Conservation (phyloP, 495 filamentous ascomycete species). For the Trichoderma reesei region DNA sequence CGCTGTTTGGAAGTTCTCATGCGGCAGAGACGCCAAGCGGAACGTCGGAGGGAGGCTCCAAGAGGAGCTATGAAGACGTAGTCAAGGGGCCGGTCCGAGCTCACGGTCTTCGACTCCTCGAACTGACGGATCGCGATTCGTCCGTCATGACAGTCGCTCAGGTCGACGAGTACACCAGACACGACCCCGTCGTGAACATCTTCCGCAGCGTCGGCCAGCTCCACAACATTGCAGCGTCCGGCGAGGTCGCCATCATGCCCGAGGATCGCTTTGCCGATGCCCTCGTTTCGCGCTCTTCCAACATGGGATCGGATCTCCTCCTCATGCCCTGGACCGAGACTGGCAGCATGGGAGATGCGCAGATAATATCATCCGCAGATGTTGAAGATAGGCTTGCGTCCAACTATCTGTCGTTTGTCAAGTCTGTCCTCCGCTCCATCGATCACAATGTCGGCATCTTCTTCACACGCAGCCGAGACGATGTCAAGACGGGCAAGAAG, state of each 20-base stretch:
- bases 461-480: slow-evolving; percentile 64
- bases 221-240: slow-evolving; percentile 74
- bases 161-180: slow-evolving; percentile 60
- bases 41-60: slow-evolving; percentile 19
- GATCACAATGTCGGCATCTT: slow-evolving; percentile 70
- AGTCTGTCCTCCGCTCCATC: slow-evolving; percentile 48
- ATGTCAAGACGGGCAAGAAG: slow-evolving; percentile 28
- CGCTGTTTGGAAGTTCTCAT: slow-evolving; percentile 47
- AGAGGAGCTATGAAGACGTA: slow-evolving; percentile 12
- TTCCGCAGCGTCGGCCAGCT: slow-evolving; percentile 83
- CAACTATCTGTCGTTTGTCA: slow-evolving; percentile 57
- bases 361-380: slow-evolving; percentile 30
- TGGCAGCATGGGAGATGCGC: slow-evolving; percentile 58
- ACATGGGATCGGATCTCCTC: slow-evolving; percentile 66
- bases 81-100: slow-evolving; percentile 51
- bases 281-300: slow-evolving; percentile 54
- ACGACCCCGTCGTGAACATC: slow-evolving; percentile 85
- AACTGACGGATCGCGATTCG: slow-evolving; percentile 86
- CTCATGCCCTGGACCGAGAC: slow-evolving; percentile 87
- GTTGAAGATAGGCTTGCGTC: slow-evolving; percentile 34
- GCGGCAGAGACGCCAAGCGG: neutral
- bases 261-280: slow-evolving; percentile 70
- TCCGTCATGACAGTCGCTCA: slow-evolving; percentile 92
- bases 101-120: slow-evolving; percentile 75
- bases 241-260: slow-evolving; percentile 66